Evolutionary conservation across 177 flowering plant genomes (phyloP), one percentile per base, ranked within the genome.

Genomic region (Vitis hybrid): DNA sequence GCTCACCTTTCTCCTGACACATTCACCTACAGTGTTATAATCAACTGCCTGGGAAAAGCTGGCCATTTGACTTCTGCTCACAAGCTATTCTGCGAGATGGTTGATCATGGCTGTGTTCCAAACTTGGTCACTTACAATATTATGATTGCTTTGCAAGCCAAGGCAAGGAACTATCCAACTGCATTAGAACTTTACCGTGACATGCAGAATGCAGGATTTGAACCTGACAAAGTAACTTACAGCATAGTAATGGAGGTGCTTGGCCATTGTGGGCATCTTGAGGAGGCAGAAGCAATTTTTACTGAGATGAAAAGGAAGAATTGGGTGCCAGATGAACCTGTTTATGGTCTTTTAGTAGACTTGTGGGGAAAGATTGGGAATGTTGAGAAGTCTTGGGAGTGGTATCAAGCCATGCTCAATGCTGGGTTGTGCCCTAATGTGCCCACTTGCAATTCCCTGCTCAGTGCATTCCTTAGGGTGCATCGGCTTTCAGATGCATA

Each of bases 171-270:
- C 68, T 94, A 92, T 69, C 76, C 86, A 58, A 75, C 73, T 80
- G 94, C 98, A 7, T 66, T 96, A 33, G 78, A 88, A 83, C 81
- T 92, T 33, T 96, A 94, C 58, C 87, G 92, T 17, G 93, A 94
- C 71, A 88, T 96, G 97, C 92, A 92, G 78, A 76, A 77, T 77
- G 95, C 90, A 2, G 98, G 99, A 47, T 90, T 89, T 74, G 87
- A 81, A 73, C 99, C 99, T n/a, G 99, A 94, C 74, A 92, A 88
- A 67, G 98, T 96, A 44, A 96, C 97, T 52, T 96, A 96, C 79
- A 90, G 92, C 79, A 94, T 94, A 61, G 90, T 94, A 22, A 96
- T 96, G 99, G 99, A 96, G 85, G 98, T 88, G 69, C 94, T 94
- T 78, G 99, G 99, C 12, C 97, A 89, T 72, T 94, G 92, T 81